Evolutionary conservation across 2,329 filamentous ascomycete species (phyloP).

Genomic region (Eurotiales sp.): DNA sequence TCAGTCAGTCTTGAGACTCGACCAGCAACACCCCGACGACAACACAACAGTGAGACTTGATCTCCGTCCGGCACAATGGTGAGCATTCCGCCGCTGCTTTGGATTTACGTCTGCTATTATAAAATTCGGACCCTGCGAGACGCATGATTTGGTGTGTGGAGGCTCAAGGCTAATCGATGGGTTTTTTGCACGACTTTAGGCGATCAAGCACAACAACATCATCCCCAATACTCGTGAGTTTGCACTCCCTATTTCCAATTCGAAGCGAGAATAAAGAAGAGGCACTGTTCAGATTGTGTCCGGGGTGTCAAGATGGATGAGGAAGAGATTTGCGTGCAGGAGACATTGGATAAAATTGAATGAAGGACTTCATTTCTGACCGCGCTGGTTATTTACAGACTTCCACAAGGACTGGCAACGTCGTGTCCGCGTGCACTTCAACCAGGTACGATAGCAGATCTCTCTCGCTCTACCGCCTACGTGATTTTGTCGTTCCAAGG

Average conservation of each 20-base stretch:
- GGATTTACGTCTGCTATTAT: not conserved
- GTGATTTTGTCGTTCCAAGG: not conserved
- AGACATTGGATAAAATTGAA: constrained; percentile 17
- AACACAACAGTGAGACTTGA: constrained; percentile 46
- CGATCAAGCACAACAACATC: constrained; percentile 99
- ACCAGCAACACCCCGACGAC: constrained; percentile 44
- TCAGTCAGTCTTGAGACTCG: constrained; percentile 40
- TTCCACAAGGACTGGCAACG: constrained; percentile 99
- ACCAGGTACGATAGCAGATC: constrained; percentile 72
- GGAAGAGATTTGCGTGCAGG: constrained; percentile 14
- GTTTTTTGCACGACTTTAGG: constrained; percentile 51
- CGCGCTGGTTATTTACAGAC: constrained; percentile 53
- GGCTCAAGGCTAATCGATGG: not conserved
- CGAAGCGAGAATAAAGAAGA: not conserved
- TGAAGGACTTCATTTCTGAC: constrained; percentile 17
- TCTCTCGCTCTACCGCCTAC: not conserved
- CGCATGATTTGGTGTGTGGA: not conserved
- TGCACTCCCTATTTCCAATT: constrained; percentile 10
- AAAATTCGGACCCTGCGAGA: not conserved
- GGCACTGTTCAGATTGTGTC: not conserved
- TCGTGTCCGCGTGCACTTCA: constrained; percentile 98
- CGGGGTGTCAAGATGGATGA: not conserved
- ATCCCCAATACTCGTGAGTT: constrained; percentile 89
- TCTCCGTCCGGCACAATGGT: constrained; percentile 53
- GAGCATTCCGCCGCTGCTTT: constrained; percentile 23